These are phyloP conservation scores for Sphaerulina populicola DNA, from an alignment of 2,329 filamentous ascomycete genomes.

Conservation along the genomic window DNA sequence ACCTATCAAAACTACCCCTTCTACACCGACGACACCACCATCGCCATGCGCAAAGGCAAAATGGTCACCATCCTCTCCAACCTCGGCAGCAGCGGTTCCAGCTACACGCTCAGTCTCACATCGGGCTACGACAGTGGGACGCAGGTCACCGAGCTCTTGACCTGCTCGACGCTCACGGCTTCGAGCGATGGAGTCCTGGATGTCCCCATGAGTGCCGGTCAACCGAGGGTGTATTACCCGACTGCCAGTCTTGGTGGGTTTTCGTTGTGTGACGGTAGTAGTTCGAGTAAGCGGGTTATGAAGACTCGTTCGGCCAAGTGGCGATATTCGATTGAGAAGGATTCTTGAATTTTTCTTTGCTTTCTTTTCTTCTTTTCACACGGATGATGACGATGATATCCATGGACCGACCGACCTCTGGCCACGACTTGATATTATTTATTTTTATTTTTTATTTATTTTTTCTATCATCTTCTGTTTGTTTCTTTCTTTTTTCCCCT, in stretches of 20 bases:
- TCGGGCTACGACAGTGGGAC: slow-evolving; percentile 26
- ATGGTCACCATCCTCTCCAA: slow-evolving; percentile 35
- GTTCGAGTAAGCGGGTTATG: background rate
- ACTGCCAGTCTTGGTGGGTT: slow-evolving; percentile 11
- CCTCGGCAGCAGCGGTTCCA: slow-evolving; percentile 22
- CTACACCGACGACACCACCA: slow-evolving; percentile 36
- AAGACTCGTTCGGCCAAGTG: slow-evolving; percentile 3
- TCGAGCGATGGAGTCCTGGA: slow-evolving; percentile 26
- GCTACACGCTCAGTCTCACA: slow-evolving; percentile 26
- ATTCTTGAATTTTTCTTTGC: too few relatives aligned
- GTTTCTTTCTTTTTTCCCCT: too few relatives aligned
- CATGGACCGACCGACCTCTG: too few relatives aligned
- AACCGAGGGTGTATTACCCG: slow-evolving; percentile 34
- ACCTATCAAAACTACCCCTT: slow-evolving; percentile 35
- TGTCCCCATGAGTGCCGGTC: slow-evolving; percentile 32
- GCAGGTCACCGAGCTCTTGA: slow-evolving; percentile 35
- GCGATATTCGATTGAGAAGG: background rate
- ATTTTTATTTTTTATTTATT: too few relatives aligned
- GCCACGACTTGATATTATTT: too few relatives aligned
- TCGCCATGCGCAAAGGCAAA: slow-evolving; percentile 45
- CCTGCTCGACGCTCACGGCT: slow-evolving; percentile 29
- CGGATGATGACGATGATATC: too few relatives aligned
- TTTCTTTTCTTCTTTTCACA: too few relatives aligned
- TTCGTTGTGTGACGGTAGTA: background rate
- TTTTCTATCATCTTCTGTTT: too few relatives aligned